A percentile compares a stretch with the other conserved stretches of the same genome.
phyloP scores from a whole-genome alignment of 371 early-diverging fungal species.

The Circinella minor region DNA sequence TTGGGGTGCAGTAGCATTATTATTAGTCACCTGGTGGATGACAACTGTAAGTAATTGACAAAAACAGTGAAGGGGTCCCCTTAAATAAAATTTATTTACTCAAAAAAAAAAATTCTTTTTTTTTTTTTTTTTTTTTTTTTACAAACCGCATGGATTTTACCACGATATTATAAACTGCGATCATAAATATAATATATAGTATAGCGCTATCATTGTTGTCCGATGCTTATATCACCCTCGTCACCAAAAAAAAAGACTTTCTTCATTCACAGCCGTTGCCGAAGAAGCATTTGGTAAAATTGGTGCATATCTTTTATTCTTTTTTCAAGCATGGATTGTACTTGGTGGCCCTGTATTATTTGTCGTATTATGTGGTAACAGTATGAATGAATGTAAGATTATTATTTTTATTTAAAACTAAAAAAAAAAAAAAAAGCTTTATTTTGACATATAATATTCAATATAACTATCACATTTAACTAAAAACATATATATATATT shows the following conservation, averaged over 20 bases:
- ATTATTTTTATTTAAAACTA: background rate
- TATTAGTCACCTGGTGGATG: conserved; percentile 74
- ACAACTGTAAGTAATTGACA: conserved; percentile 55
- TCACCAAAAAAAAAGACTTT: conserved; percentile 45
- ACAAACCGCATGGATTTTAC: no score
- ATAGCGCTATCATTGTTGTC: conserved; percentile 42
- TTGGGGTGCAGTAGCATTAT: conserved; percentile 75
- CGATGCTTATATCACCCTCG: conserved; percentile 36
- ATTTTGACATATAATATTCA: background rate
- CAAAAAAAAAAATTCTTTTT: no score
- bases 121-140: no score
- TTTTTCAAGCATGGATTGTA: conserved; percentile 63
- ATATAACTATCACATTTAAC: no score
- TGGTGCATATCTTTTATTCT: conserved; percentile 50
- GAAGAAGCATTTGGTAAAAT: conserved; percentile 40
- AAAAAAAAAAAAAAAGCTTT: background rate
- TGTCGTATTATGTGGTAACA: conserved; percentile 56
- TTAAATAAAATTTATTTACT: no score
- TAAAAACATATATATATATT: no score
- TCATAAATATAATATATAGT: conserved; percentile 19
- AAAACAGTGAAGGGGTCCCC: no score
- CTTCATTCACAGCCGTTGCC: conserved; percentile 39
- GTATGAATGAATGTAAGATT: conserved; percentile 36
- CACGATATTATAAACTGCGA: no score
- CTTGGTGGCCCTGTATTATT: conserved; percentile 60